phyloP scores from a whole-genome alignment of 192 early-diverging fungal genomes.

The Geranomyces michiganensis region DNA sequence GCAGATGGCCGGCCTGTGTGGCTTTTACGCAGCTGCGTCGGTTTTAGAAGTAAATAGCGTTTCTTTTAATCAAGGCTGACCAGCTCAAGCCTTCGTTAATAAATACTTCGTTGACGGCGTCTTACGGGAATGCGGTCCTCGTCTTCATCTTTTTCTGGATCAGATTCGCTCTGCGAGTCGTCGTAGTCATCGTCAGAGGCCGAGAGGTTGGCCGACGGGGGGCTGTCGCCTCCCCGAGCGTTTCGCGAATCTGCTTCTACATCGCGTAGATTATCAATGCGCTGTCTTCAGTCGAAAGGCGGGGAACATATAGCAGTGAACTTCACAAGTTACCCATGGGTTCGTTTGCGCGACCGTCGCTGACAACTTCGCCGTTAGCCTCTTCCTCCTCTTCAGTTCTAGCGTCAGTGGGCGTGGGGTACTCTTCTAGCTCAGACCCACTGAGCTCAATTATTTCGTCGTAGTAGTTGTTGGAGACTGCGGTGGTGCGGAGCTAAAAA shows the following conservation, averaged over 20 bases:
- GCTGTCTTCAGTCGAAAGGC: no score
- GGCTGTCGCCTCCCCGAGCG: conserved; percentile 46
- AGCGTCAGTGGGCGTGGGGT: conserved; percentile 16
- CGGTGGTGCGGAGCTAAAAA: conserved; percentile 7
- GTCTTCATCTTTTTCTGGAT: conserved; percentile 38
- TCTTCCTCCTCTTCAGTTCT: conserved; percentile 22
- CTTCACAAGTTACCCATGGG: no score
- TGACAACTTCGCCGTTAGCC: conserved; percentile 26
- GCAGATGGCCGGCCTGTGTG: conserved; percentile 25
- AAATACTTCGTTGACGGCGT: no score
- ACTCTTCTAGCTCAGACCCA: conserved; percentile 40
- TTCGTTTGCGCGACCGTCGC: conserved; percentile 1
- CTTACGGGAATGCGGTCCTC: neutral
- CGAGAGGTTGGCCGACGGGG: conserved; percentile 48
- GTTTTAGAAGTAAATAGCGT: neutral
- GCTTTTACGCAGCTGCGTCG: neutral
- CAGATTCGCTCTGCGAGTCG: conserved; percentile 47
- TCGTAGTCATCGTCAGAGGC: conserved; percentile 54
- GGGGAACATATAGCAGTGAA: neutral
- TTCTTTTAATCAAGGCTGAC: no score
- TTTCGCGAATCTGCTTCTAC: no score
- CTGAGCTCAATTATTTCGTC: conserved; percentile 50
- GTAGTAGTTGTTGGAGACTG: conserved; percentile 48
- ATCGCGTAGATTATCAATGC: no score
- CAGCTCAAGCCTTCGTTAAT: no score